Percentiles rank a stretch among this genome's conserved stretches.
Conservation (phyloP, 1,284 basidiomycete species). For the Exobasidium cylindrosporum region DNA sequence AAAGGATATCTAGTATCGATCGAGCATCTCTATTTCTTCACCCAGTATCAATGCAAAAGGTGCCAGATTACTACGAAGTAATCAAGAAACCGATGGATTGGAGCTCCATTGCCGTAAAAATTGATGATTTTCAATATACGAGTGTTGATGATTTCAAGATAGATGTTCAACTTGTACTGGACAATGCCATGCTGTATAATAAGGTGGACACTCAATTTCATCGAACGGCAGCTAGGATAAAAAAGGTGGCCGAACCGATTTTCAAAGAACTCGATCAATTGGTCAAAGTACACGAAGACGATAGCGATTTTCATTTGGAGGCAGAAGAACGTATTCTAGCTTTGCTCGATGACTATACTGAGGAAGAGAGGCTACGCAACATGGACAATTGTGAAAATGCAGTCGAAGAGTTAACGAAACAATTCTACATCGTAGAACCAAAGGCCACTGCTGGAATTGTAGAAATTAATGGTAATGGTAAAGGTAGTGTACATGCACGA, state of each 20-base stretch:
- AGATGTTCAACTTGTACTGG: slow-evolving; percentile 76
- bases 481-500: background rate
- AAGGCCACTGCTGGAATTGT: no score
- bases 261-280: slow-evolving; percentile 58
- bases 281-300: slow-evolving; percentile 23
- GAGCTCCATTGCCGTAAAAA: slow-evolving; percentile 63
- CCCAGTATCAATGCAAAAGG: slow-evolving; percentile 64
- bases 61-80: slow-evolving; percentile 88
- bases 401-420: slow-evolving; percentile 33
- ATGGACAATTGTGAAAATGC: slow-evolving; percentile 18
- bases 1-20: slow-evolving; percentile 63
- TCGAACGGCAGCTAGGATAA: slow-evolving; percentile 70
- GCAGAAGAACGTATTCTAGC: slow-evolving; percentile 27
- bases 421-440: slow-evolving; percentile 17
- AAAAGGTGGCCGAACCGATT: slow-evolving; percentile 63
- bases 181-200: slow-evolving; percentile 87
- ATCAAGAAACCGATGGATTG: slow-evolving; percentile 87
- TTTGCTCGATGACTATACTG: slow-evolving; percentile 28
- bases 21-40: slow-evolving; percentile 35
- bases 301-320: slow-evolving; percentile 27
- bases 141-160: slow-evolving; percentile 74
- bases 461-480: background rate
- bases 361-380: slow-evolving; percentile 13
- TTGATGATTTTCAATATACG: slow-evolving; percentile 76
- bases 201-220: slow-evolving; percentile 70